phyloP scores from a whole-genome alignment of 352 stramenopile species.

The Globisporangium irregulare region DNA sequence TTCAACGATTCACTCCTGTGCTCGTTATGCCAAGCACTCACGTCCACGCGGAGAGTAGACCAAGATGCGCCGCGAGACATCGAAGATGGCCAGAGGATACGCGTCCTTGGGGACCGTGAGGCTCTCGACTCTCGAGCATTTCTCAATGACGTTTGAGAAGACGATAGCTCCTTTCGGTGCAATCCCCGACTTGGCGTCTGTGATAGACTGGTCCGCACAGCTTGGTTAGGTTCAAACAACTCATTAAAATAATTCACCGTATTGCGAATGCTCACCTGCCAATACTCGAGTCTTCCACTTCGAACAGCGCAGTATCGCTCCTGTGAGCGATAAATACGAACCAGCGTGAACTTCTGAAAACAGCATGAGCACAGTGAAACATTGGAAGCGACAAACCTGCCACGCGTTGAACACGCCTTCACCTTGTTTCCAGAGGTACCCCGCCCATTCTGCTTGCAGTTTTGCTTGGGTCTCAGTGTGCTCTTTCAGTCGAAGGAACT shows the following conservation, averaged over 20 bases:
- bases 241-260: background rate
- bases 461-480: conserved; percentile 31
- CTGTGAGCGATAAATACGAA: conserved; percentile 12
- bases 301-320: conserved; percentile 32
- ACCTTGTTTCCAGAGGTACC: conserved; percentile 28
- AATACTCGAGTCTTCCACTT: conserved; percentile 33
- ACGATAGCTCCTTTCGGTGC: conserved; percentile 24
- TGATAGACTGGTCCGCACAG: conserved; percentile 21
- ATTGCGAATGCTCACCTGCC: conserved; percentile 21
- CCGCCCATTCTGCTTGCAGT: conserved; percentile 32
- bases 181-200: conserved; percentile 30
- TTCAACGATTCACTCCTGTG: background rate
- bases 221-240: too few species aligned
- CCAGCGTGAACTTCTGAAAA: background rate
- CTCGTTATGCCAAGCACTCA: conserved; percentile 11
- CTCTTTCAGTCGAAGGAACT: conserved; percentile 29
- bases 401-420: conserved; percentile 25
- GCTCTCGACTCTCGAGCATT: conserved; percentile 24
- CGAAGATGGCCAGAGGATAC: conserved; percentile 30
- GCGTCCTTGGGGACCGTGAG: conserved; percentile 22
- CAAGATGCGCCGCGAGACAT: conserved; percentile 23
- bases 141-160: conserved; percentile 25
- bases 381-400: conserved; percentile 15
- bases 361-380: background rate
- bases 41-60: conserved; percentile 17